A percentile compares a stretch with the other conserved stretches of the same genome.
Evolutionary conservation across 2,329 filamentous ascomycete genomes (phyloP).

Genomic region (Alternaria gaisen): DNA sequence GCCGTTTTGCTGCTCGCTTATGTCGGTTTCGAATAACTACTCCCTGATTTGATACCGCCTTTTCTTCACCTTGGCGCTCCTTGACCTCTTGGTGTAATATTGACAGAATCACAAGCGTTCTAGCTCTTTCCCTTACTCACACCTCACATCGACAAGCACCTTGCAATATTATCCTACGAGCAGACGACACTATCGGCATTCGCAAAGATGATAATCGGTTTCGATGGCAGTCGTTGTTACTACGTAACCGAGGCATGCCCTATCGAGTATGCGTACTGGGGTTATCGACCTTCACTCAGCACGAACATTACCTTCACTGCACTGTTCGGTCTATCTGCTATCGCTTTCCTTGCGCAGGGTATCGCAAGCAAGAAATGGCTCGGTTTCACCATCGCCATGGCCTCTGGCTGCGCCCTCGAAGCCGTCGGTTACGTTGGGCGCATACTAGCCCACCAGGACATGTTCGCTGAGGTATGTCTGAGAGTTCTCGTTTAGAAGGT

Average conservation of each 20-base stretch:
- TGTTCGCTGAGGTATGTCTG: constrained; percentile 58
- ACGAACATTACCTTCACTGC: constrained; percentile 55
- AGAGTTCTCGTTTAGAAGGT: neutral
- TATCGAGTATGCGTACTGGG: constrained; percentile 53
- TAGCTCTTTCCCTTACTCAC: neutral
- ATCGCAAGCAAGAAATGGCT: constrained; percentile 50
- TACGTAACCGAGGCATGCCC: constrained; percentile 54
- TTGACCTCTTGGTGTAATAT: neutral
- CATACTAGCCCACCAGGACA: constrained; percentile 65
- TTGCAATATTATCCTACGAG: neutral
- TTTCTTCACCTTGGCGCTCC: neutral
- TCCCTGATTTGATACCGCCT: neutral
- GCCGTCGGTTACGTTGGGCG: constrained; percentile 71
- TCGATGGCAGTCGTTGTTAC: constrained; percentile 22
- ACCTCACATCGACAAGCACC: neutral
- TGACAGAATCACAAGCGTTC: neutral
- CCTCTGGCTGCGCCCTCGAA: constrained; percentile 65
- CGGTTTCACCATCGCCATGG: constrained; percentile 60
- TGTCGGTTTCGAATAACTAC: neutral
- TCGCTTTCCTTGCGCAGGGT: constrained; percentile 51
- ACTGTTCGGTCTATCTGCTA: constrained; percentile 54
- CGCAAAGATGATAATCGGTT: constrained; percentile 5
- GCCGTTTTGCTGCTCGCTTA: neutral
- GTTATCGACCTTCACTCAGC: constrained; percentile 54
- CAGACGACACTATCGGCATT: neutral